Evolutionary conservation across 805 yeast genomes (phyloP).

Genomic region (Ogataea allantospora): DNA sequence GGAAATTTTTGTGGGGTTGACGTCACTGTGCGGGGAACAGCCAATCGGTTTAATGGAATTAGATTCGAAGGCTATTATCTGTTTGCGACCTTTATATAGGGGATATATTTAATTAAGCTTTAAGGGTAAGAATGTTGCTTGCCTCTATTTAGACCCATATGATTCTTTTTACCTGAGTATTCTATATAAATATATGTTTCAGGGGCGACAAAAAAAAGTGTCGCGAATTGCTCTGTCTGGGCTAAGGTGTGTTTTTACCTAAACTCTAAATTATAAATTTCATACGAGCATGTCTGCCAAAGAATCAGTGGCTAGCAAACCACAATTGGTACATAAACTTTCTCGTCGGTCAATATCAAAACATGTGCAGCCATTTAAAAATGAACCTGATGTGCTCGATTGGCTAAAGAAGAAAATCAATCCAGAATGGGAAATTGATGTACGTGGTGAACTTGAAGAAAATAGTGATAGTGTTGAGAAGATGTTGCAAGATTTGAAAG

Average conservation of each 20-base stretch:
- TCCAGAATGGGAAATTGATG: slow-evolving; percentile 33
- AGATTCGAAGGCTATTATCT: not conserved
- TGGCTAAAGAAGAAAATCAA: slow-evolving; percentile 20
- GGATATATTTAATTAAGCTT: too few species aligned
- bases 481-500: slow-evolving; percentile 11
- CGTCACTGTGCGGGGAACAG: slow-evolving; percentile 12
- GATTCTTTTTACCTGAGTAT: too few species aligned
- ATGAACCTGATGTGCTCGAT: slow-evolving; percentile 9
- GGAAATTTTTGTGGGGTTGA: slow-evolving; percentile 6
- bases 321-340: slow-evolving; percentile 22
- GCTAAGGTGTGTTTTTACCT: too few species aligned
- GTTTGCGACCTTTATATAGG: not conserved
- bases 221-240: slow-evolving; percentile 1
- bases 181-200: too few species aligned
- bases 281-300: slow-evolving; percentile 1
- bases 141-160: too few species aligned
- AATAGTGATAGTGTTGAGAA: slow-evolving; percentile 16
- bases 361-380: slow-evolving; percentile 20
- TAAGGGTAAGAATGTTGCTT: too few species aligned
- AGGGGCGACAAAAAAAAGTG: too few species aligned
- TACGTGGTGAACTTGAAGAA: slow-evolving; percentile 21
- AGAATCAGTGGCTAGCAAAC: slow-evolving; percentile 11
- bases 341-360: slow-evolving; percentile 33
- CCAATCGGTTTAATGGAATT: not conserved
- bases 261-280: not conserved